These are phyloP conservation scores for Kodamaea suecica DNA, from an alignment of 1,139 yeast genomes.

Conservation along the genomic window DNA sequence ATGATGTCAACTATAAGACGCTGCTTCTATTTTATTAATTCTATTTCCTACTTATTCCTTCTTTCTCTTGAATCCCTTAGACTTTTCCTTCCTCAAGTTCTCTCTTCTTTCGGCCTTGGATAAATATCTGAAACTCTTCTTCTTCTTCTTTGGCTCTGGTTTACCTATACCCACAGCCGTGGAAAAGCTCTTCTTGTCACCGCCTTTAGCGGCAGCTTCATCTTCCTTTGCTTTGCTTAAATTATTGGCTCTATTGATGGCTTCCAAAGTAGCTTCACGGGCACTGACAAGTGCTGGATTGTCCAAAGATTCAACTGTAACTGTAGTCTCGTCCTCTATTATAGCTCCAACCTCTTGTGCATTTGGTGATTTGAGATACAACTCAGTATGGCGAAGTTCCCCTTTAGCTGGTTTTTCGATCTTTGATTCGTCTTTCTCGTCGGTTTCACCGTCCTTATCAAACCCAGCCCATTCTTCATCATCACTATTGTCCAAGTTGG, in stretches of 20 bases:
- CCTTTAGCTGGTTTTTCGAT: slow-evolving; percentile 27
- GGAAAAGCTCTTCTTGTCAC: not conserved
- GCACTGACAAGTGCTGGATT: slow-evolving; percentile 39
- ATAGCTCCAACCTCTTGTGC: slow-evolving; percentile 43
- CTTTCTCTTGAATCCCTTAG: slow-evolving; percentile 17
- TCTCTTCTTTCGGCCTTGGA: slow-evolving; percentile 73
- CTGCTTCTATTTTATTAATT: too few relatives aligned
- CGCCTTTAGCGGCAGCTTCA: not conserved
- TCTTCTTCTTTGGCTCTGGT: slow-evolving; percentile 42
- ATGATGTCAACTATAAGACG: too few relatives aligned
- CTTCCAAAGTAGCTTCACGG: slow-evolving; percentile 42
- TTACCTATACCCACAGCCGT: slow-evolving; percentile 44
- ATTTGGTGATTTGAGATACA: slow-evolving; percentile 37
- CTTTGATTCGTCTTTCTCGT: slow-evolving; percentile 10
- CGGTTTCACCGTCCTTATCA: slow-evolving; percentile 19
- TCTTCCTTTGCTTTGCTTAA: slow-evolving; percentile 54
- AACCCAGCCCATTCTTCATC: slow-evolving; percentile 31
- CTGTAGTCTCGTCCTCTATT: slow-evolving; percentile 56
- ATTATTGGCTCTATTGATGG: slow-evolving; percentile 57
- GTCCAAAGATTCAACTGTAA: slow-evolving; percentile 55
- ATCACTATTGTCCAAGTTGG: slow-evolving; percentile 29
- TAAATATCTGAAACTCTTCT: slow-evolving; percentile 85
- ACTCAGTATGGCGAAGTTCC: slow-evolving; percentile 41
- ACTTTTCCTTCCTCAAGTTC: slow-evolving; percentile 58
- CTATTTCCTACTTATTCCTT: slow-evolving; percentile 9